Evolutionary conservation across 257 asterid genomes (phyloP), one percentile per base, ranked within the genome.

Genomic region (Phtheirospermum japonicum): DNA sequence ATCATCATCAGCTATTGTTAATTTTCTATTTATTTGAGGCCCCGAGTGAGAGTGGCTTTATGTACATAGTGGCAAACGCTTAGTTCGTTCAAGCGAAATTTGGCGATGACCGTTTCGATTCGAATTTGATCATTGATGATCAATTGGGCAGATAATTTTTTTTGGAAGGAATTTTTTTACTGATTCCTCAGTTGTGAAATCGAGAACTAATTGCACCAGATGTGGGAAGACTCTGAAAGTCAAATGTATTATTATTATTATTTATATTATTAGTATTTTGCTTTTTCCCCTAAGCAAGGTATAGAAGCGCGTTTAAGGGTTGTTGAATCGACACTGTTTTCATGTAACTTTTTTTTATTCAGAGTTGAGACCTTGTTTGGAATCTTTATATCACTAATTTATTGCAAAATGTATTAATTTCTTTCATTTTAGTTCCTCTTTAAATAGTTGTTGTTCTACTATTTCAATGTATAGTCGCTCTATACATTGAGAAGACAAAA

Each of bases 21-120:
- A 64, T 64, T 72, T 32, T 37, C 77, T 80, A 76, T 26, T 72
- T 73, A 23, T 74, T 12, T 73, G 90, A 78, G 79, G 90, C 94
- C 94, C 88, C 82, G 57, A 75, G 42, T 68, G 81, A 81, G 94
- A 79, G 95, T 81, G 95, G 97, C 94, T 79, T 86, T 85, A 23
- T 81, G 95, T 84, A 81, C 42, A 84, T 86, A 83, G 49, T 64
- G 65, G 71, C 65, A 61, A 42, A 69, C 64, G 55, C 74, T 57
- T 23, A 40, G 59, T 61, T 67, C 59, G 59, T 61, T 67, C 59
- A 76, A 59, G 60, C 57, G 40, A 42, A 30, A 36, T 31, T 59
- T 59, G 39, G 30, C 23, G 12, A 8, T 37, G 57, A 28, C 58
- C 33, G 59, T 54, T 42, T 3, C 73, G 36, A 45, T n/a, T n/a